Percentiles rank a stretch among this genome's conserved stretches.
These are phyloP conservation scores for Anisodus acutangulus DNA, from an alignment of 257 asterid genomes.

Conservation along the genomic window DNA sequence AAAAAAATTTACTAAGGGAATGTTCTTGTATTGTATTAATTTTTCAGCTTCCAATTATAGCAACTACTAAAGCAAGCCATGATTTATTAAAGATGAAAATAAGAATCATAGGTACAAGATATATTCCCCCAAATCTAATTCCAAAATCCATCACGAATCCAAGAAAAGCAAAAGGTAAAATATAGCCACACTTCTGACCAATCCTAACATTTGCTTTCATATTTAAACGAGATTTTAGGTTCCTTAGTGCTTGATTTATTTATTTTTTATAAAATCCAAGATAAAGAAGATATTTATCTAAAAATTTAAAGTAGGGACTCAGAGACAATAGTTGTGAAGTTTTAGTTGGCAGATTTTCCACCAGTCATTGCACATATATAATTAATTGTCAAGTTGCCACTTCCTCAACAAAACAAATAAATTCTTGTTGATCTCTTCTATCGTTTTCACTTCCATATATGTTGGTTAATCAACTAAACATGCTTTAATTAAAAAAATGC, in stretches of 20 bases:
- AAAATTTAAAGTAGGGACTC: background rate
- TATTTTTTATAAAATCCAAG: background rate
- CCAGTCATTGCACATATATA: background rate
- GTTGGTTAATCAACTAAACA: background rate
- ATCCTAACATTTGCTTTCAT: too few species aligned
- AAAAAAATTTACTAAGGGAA: background rate
- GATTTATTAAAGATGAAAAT: background rate
- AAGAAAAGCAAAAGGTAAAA: constrained; percentile 12
- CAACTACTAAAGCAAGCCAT: background rate
- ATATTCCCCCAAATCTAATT: constrained; percentile 13
- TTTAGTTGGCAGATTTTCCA: background rate
- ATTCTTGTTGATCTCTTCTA: background rate
- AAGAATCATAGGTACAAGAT: background rate
- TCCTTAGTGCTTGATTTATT: background rate
- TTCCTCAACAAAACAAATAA: background rate
- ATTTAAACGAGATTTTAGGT: background rate
- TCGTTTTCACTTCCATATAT: background rate
- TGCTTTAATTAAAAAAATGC: background rate
- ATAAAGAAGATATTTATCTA: background rate
- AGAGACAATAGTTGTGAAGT: background rate
- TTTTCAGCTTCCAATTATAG: background rate
- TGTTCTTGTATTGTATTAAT: background rate
- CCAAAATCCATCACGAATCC: background rate
- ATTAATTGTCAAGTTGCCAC: background rate
- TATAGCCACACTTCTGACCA: background rate